Conservation (phyloP, 2,329 filamentous ascomycete genomes). For the Pezizomycotina sp. region DNA sequence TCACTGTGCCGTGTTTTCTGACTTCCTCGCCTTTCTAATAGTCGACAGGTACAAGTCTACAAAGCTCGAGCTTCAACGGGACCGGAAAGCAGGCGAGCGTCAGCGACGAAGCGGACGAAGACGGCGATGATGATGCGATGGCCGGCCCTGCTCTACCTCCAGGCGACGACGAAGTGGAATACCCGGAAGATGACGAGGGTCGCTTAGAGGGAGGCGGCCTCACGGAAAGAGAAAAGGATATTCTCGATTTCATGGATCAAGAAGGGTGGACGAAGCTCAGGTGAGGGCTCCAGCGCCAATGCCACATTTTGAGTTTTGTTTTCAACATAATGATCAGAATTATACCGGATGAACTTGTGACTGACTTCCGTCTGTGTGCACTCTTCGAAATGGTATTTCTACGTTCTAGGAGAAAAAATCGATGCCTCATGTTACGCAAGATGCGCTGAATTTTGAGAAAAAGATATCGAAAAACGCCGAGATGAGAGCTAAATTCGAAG, state of each 20-base stretch:
- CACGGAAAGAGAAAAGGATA: constrained; percentile 59
- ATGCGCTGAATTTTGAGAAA: constrained; percentile 71
- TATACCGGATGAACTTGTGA: too few species aligned
- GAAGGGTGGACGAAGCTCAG: constrained; percentile 39
- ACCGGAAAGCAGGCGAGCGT: constrained; percentile 30
- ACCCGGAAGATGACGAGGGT: constrained; percentile 63
- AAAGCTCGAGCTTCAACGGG: constrained; percentile 35
- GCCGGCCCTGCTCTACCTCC: constrained; percentile 33
- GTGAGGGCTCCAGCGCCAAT: constrained; percentile 23
- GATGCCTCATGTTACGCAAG: constrained; percentile 65
- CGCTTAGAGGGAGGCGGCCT: constrained; percentile 92
- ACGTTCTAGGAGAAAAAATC: constrained; percentile 49
- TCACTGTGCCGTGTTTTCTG: neutral
- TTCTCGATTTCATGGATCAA: constrained; percentile 73
- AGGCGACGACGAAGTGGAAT: constrained; percentile 39
- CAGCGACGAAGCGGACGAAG: constrained; percentile 32
- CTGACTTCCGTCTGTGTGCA: too few species aligned
- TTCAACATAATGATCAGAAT: too few species aligned
- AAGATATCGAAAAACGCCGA: constrained; percentile 83
- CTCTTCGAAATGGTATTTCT: neutral
- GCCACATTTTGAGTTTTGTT: constrained; percentile 22
- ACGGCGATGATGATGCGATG: constrained; percentile 33
- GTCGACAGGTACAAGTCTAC: constrained; percentile 48
- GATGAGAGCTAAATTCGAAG: constrained; percentile 67
- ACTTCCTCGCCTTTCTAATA: constrained; percentile 24